Evolutionary conservation across 1,139 yeast genomes (phyloP), one percentile per base, ranked within the genome.

Genomic region (Hansenula sp.): DNA sequence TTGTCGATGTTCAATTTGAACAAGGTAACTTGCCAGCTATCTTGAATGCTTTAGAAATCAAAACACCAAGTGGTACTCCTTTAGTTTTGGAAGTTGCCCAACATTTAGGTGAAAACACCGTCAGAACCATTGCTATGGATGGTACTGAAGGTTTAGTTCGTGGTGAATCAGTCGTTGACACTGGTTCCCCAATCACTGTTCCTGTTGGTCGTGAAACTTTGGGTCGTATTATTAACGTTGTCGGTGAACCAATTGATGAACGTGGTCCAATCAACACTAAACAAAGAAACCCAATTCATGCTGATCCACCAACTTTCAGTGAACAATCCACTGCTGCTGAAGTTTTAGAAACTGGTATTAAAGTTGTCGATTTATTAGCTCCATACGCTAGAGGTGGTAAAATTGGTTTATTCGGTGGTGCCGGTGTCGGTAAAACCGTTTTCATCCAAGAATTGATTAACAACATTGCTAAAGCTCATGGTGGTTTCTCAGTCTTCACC

Each of bases 351-450:
- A 92, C 98, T 55, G 98, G 98, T 87, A 92, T 92, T 70, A 92
- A 92, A 83, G 98, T 92, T 72, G 98, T 92, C 76, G 98, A 92
- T 71, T 81, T 92, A 69, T 83, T 92, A 62, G 98, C 98, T 59
- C 98, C 98, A 61, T 92, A 92, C 79, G 98, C 98, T 69, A 90
- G 97, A 86, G 98, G 98, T 86, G 98, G 98, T 87, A 92, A 92
- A 84, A 92, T 92, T 87, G 98, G 98, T 82, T 83, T 92, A 68
- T 92, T 92, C 86, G 98, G 98, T 80, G 98, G 98, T 90, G 98
- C 98, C 73, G 98, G 98, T 90, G 98, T 92, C 88, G 98, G 98
- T 78, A 92, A 92, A 78, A 92, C 98, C 72, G 98, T 92, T 55
- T 92, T 92, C 76, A 92, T 92, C 75, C 98, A 92, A 81, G 98